Percentiles rank a stretch among this genome's conserved stretches.
Evolutionary conservation across 2,329 filamentous ascomycete genomes (phyloP).

Genomic region (Diaporthe sp.): DNA sequence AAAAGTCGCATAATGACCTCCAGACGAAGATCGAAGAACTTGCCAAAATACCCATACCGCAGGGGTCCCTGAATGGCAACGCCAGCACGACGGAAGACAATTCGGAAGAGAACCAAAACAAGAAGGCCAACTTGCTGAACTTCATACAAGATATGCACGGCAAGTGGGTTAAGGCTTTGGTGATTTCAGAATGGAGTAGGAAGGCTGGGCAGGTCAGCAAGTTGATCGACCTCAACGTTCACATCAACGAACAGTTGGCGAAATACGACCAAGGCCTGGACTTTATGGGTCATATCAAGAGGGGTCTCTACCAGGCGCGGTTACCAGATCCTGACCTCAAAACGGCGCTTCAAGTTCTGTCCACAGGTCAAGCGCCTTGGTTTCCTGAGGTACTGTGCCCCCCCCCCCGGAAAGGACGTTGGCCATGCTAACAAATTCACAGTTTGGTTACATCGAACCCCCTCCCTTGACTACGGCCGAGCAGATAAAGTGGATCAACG

Average conservation of each 20-base stretch:
- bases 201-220: conserved; percentile 84
- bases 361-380: conserved; percentile 81
- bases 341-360: conserved; percentile 87
- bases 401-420: conserved; percentile 49
- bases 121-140: conserved; percentile 80
- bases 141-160: conserved; percentile 85
- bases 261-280: conserved; percentile 72
- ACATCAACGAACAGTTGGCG: conserved; percentile 74
- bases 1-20: conserved; percentile 85
- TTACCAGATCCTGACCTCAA: conserved; percentile 91
- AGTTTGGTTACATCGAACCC: conserved; percentile 83
- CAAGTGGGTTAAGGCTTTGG: conserved; percentile 92
- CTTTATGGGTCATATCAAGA: conserved; percentile 78
- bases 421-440: conserved; percentile 42
- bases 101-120: conserved; percentile 76
- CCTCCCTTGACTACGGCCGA: conserved; percentile 78
- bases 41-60: conserved; percentile 74
- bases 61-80: conserved; percentile 63
- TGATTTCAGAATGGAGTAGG: conserved; percentile 91
- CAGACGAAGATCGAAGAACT: conserved; percentile 77
- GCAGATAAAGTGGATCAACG: conserved; percentile 79
- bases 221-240: conserved; percentile 87
- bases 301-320: conserved; percentile 77
- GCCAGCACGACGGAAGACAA: conserved; percentile 63
- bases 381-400: conserved; percentile 78